These are phyloP conservation scores for Tephrocybe rancida DNA, from an alignment of 768 basidiomycete species.

Conservation along the genomic window DNA sequence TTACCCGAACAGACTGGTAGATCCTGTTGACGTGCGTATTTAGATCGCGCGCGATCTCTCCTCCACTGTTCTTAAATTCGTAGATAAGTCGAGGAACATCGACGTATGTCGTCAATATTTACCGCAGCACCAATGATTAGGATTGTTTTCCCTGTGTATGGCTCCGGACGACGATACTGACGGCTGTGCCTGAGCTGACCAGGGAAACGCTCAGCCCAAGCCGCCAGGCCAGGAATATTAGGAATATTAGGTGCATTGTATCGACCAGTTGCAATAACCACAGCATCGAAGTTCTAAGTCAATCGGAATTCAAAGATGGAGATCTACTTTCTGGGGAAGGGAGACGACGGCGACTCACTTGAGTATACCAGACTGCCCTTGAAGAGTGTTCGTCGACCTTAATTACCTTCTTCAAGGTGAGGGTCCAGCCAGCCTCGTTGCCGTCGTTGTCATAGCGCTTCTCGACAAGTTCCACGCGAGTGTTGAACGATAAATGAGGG, in stretches of 20 bases:
- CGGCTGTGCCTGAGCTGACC: conserved; percentile 37
- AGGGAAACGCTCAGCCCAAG: conserved; percentile 37
- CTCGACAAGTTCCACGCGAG: conserved; percentile 47
- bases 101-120: no score
- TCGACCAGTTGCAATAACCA: conserved; percentile 34
- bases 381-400: conserved; percentile 14
- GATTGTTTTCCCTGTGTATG: conserved; percentile 36
- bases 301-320: no score
- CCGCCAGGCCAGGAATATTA: conserved; percentile 31
- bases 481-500: conserved; percentile 42
- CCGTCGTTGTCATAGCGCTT: conserved; percentile 33
- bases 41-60: conserved; percentile 38
- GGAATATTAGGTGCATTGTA: conserved; percentile 38
- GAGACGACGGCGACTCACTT: conserved; percentile 24
- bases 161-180: conserved; percentile 42
- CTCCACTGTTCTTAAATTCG: conserved; percentile 38
- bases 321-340: no score
- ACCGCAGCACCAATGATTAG: conserved; percentile 44
- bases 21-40: conserved; percentile 22
- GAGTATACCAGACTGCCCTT: conserved; percentile 36
- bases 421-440: conserved; percentile 34
- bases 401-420: conserved; percentile 34
- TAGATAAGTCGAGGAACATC: no score
- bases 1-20: conserved; percentile 5
- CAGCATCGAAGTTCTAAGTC: conserved; percentile 39